Base-by-base conservation (phyloP, 345 rosid species). In the Mangifera indica region DNA sequence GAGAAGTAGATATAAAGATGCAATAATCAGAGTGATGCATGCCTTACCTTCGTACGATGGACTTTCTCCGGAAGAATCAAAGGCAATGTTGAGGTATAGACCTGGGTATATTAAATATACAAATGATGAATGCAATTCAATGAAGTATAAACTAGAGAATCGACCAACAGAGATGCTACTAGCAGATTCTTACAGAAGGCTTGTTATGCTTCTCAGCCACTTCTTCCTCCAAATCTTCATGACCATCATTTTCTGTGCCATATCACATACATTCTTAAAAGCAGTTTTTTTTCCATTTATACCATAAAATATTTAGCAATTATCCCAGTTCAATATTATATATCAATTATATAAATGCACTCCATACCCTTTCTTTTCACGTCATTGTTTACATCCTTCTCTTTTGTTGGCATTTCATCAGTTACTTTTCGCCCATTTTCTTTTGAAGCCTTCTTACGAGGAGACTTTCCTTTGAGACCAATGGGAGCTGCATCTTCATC, bases 1-100 rank as follows among this genome's bases (percentile, higher is more conserved):
- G 51, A 55, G 14, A 56, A 63, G 56, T 17, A 25, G 32, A 55
- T 22, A 44, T n/a, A 17, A 62, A 20, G 60, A 72, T 58, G 55
- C 57, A 51, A 58, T 45, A 63, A 49, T 57, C 29, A 60, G 70
- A 63, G 75, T 10, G 58, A 79, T 40, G n/a, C 62, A 26, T 68
- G 56, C 69, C 78, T 66, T 79, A 87, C 99, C 97, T 92, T 92
- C 53, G 93, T 76, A 56, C 96, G 91, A 42, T 83, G 91, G 75
- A 92, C 90, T 80, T 95, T 95, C 84, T 92, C 99, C n/a, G 99
- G 76, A 15, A 92, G 89, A 69, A 95, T 81, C 87, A 95, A 81
- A 52, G 98, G 97, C 83, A 92, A 77, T 54, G 87, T 87, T 80
- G 97, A 88, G 66, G 83, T 81, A 67, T 93, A 85, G 61, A 74